Conservation (phyloP, 177 flowering plant genomes). For the Telopea speciosissima region DNA sequence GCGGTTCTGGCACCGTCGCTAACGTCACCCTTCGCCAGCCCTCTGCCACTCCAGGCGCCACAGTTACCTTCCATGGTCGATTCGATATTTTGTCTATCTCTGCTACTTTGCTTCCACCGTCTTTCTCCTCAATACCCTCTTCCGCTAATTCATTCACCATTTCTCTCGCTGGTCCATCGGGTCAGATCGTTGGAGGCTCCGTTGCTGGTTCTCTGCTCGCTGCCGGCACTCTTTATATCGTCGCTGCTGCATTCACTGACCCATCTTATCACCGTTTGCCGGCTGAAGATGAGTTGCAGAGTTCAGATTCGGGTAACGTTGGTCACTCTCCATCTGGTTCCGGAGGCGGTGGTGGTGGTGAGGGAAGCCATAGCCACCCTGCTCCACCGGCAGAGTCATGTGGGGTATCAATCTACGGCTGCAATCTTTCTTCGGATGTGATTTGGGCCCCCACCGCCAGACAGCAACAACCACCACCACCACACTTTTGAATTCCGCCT, state of each 20-base stretch:
- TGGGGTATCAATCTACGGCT: slow-evolving; percentile 37
- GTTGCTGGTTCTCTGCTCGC: slow-evolving; percentile 49
- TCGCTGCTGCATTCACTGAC: slow-evolving; percentile 53
- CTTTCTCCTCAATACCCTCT: not conserved
- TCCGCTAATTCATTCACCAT: slow-evolving; percentile 30
- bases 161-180: slow-evolving; percentile 61
- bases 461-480: slow-evolving; percentile 26
- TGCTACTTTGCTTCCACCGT: slow-evolving; percentile 34
- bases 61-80: slow-evolving; percentile 64
- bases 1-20: slow-evolving; percentile 69
- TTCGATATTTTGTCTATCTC: slow-evolving; percentile 62
- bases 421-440: slow-evolving; percentile 43
- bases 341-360: slow-evolving; percentile 23
- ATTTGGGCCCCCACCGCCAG: slow-evolving; percentile 59
- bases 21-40: slow-evolving; percentile 85
- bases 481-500: not conserved
- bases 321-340: slow-evolving; percentile 25
- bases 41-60: slow-evolving; percentile 35
- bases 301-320: slow-evolving; percentile 18
- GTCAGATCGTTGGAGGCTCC: slow-evolving; percentile 64
- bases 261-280: slow-evolving; percentile 60
- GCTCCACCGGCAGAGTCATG: slow-evolving; percentile 15
- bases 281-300: slow-evolving; percentile 30
- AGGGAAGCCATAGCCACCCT: slow-evolving; percentile 7
- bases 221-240: slow-evolving; percentile 40